Evolutionary conservation across 129 eudicot genomes (phyloP), one percentile per base, ranked within the genome.

Genomic region (Apium graveolens): DNA sequence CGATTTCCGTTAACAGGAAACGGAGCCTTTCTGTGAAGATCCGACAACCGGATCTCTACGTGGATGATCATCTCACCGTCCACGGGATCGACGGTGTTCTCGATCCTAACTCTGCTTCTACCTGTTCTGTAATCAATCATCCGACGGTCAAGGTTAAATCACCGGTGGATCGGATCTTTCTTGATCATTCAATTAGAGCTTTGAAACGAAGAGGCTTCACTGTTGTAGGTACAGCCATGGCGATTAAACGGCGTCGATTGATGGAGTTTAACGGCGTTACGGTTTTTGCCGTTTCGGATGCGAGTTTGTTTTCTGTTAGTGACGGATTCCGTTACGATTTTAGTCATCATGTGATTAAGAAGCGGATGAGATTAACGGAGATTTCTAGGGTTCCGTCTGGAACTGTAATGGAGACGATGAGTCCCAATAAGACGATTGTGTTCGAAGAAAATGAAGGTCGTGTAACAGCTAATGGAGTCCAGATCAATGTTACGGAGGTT

Each of bases 61-160:
- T 82, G 38, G 86, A 82, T 62, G 81, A 85, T 17, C 73, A 75
- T 45, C 88, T 85, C 70, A 79, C 81, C 53, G 76, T 86, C 80
- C 89, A 86, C 42, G 89, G 89, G 12, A 73, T 86, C 65, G 89
- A 86, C 76, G 82, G 82, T 16, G 84, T 86, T 7, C 60, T 86
- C 39, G 86, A 86, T 76, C 86, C 82, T 9, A 38, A 81, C 38
- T 35, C 73, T 31, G 84, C 89, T 3, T 42, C 83, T 0, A 66
- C 73, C 24, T 86, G 89, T 72, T 63, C 78, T 39, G 6, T 31
- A 4, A 37, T 70, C 6, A 37, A 66, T 31, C 80, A 31, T 66
- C 80, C 80, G 38, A 49, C 63, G 70, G 57, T 27, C 0, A 21
- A 60, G 18, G n/a, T 75, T 5, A 34, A 31, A 14, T 20, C 85